A percentile compares a stretch with the other conserved stretches of the same genome.
Evolutionary conservation across 169 alveolate genomes (phyloP).

Genomic region (Eimeria acervulina): DNA sequence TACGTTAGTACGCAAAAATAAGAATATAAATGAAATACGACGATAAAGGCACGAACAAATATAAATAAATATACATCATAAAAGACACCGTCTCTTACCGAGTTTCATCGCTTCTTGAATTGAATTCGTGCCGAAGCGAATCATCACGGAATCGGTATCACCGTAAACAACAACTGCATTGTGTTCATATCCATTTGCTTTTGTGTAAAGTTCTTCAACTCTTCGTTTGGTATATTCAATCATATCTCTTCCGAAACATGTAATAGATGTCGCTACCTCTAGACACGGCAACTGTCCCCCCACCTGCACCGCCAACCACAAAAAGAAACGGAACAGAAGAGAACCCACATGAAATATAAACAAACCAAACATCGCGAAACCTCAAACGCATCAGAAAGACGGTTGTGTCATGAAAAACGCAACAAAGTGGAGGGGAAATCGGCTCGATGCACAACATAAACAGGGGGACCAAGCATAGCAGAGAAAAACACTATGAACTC

Average conservation of each 20-base stretch:
- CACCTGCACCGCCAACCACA: conserved; percentile 80
- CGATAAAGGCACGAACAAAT: neutral
- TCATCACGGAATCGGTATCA: conserved; percentile 99
- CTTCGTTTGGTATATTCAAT: conserved; percentile 89
- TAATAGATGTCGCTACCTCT: conserved; percentile 97
- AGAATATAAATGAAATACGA: too few relatives aligned
- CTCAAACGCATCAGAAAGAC: too few relatives aligned
- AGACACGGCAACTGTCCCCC: conserved; percentile 99
- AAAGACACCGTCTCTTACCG: conserved; percentile 83
- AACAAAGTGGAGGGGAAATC: neutral
- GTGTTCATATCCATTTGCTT: conserved; percentile 93
- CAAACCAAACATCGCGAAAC: too few relatives aligned
- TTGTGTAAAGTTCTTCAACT: conserved; percentile 83
- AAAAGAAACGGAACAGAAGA: neutral
- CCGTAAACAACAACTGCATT: conserved; percentile 98
- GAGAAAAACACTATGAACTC: too few relatives aligned
- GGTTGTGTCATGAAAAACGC: too few relatives aligned
- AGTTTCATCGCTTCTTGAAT: conserved; percentile 96
- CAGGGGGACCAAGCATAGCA: neutral
- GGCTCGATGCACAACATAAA: too few relatives aligned
- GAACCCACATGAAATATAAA: neutral
- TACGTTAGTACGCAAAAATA: too few relatives aligned
- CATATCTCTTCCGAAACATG: conserved; percentile 98
- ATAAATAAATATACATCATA: neutral
- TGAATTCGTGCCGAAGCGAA: conserved; percentile 95